phyloP scores from a whole-genome alignment of 2,329 filamentous ascomycete species.

The Phialophora macrospora region DNA sequence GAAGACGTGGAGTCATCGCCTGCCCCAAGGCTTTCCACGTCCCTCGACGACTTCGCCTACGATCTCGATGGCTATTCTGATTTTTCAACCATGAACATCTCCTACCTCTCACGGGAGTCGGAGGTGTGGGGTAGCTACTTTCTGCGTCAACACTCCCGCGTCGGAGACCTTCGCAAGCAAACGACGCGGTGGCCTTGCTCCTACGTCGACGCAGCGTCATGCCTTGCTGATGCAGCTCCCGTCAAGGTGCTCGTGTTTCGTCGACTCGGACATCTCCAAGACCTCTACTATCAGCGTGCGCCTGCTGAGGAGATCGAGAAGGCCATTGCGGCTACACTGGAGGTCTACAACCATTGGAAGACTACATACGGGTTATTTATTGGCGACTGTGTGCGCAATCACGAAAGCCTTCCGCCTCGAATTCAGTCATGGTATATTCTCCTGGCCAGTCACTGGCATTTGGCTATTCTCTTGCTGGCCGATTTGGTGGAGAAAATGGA shows the following conservation, averaged over 20 bases:
- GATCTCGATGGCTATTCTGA: slow-evolving; percentile 30
- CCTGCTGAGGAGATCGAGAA: slow-evolving; percentile 53
- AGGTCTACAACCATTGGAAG: slow-evolving; percentile 63
- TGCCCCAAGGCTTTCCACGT: slow-evolving; percentile 15
- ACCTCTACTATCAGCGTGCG: slow-evolving; percentile 52
- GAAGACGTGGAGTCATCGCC: slow-evolving; percentile 20
- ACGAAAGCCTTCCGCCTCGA: slow-evolving; percentile 56
- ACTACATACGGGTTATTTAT: slow-evolving; percentile 59
- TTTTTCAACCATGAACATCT: slow-evolving; percentile 16
- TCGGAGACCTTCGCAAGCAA: slow-evolving; percentile 38
- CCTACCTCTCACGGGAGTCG: slow-evolving; percentile 23
- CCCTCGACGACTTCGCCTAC: not conserved
- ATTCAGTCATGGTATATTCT: slow-evolving; percentile 66
- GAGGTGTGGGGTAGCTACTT: slow-evolving; percentile 50
- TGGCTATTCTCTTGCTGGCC: slow-evolving; percentile 60
- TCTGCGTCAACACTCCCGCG: slow-evolving; percentile 34
- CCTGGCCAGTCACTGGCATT: slow-evolving; percentile 63
- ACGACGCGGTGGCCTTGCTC: slow-evolving; percentile 60
- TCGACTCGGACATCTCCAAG: slow-evolving; percentile 61
- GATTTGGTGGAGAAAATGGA: slow-evolving; percentile 61
- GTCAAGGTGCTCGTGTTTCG: slow-evolving; percentile 65
- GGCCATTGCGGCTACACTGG: slow-evolving; percentile 54
- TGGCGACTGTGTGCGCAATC: slow-evolving; percentile 56
- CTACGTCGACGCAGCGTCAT: slow-evolving; percentile 56
- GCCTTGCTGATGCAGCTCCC: slow-evolving; percentile 59